Conservation (phyloP, 148 eudicot species). For the Cornus kousa region DNA sequence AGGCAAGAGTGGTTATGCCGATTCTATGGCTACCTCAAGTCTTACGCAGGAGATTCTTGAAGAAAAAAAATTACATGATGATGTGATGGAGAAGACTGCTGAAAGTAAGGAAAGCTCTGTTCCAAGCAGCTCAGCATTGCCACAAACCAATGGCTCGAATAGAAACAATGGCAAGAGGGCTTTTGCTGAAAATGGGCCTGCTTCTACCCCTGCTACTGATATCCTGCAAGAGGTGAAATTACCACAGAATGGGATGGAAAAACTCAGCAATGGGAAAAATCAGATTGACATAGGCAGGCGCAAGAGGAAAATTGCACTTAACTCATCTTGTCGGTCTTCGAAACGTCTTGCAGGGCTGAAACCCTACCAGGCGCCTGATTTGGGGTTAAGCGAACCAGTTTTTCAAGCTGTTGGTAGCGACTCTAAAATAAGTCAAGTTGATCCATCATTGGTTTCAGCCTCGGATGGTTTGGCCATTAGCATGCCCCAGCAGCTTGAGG, state of each 20-base stretch:
- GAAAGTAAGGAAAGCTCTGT: constrained; percentile 13
- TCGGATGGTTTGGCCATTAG: constrained; percentile 11
- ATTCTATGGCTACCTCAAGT: neutral
- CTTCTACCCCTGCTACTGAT: constrained; percentile 14
- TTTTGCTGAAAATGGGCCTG: constrained; percentile 13
- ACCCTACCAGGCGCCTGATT: constrained; percentile 25
- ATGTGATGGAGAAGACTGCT: constrained; percentile 9
- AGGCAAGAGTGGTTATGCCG: constrained; percentile 4
- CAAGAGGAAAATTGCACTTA: constrained; percentile 24
- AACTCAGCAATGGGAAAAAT: constrained; percentile 19
- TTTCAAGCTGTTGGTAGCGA: constrained; percentile 32
- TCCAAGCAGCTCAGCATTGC: constrained; percentile 8
- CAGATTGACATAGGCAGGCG: constrained; percentile 34
- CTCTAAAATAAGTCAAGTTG: constrained; percentile 12
- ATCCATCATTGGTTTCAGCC: constrained; percentile 4
- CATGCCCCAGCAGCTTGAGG: constrained; percentile 12
- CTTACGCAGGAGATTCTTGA: neutral
- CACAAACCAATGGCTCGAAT: constrained; percentile 4
- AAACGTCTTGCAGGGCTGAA: constrained; percentile 51
- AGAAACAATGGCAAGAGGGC: constrained; percentile 11
- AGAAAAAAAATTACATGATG: neutral
- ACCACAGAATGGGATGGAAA: constrained; percentile 13
- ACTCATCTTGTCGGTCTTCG: constrained; percentile 46
- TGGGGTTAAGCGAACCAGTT: constrained; percentile 26
- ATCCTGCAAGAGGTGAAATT: constrained; percentile 15